Base-by-base conservation (phyloP, 2,329 filamentous ascomycete genomes). In the Albophoma yamanashiensis region DNA sequence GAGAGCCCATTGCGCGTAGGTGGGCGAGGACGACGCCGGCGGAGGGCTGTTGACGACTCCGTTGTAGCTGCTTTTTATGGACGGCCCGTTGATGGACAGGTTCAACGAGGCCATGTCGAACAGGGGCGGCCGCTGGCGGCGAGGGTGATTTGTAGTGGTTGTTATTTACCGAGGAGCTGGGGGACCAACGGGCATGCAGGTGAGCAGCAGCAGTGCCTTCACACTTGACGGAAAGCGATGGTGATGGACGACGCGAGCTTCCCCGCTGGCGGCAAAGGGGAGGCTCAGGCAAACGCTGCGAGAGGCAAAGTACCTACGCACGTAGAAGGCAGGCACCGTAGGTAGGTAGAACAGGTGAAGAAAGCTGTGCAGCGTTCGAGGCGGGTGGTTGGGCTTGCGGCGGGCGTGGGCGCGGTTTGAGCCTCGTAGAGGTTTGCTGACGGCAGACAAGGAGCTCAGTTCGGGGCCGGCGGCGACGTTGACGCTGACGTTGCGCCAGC, bases 1-100 rank as follows among this genome's bases (percentile, higher is more conserved):
- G 63, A 99, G 80, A 25, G 91, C 93, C 94, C 94, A 99, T 79
- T 93, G 90, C 64, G 85, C 92, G 70, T 89, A 90, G 56, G 92
- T 96, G 45, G 90, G 83, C 56, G 92, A 96, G 71, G 79, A 80
- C 42, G 81, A 79, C 40, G 80, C 76, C 34, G 77, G 72, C 58
- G 77, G 72, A 56, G 77, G 73, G 62, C 78, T 79, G 67, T 82
- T 84, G 67, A 85, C 74, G 62, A 86, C 82, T 57, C 78, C 79
- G 67, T 80, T 78, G 72, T 86, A 91, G 81, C 88, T 91, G 77
- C 87, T 91, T 77, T 89, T 90, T 68, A 97, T 97, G 62, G 86
- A 91, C 64, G 88, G 86, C 15, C 89, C 89, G 73, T 92, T 90
- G 71, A 84, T 85, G 64, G 89, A 92, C 59, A 91, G 80, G 69